A percentile compares a stretch with the other conserved stretches of the same genome.
phyloP scores from a whole-genome alignment of 1,284 basidiomycete genomes.

The Caloboletus inedulis region DNA sequence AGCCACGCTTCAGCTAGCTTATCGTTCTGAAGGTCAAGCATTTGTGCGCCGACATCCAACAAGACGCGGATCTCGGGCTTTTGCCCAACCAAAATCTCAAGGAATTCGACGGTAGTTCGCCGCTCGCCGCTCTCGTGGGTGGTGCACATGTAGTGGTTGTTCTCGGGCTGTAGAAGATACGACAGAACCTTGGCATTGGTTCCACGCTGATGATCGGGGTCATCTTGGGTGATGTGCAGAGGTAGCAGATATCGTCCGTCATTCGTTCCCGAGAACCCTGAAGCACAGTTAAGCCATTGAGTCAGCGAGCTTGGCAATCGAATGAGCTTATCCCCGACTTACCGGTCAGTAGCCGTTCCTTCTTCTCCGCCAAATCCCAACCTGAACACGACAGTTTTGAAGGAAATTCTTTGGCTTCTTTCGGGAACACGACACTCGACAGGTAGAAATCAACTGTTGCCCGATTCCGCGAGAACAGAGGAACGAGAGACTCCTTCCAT shows the following conservation, averaged over 20 bases:
- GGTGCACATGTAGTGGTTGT: conserved; percentile 37
- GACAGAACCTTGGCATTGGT: conserved; percentile 51
- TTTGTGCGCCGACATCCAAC: no score
- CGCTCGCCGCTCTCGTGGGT: conserved; percentile 20
- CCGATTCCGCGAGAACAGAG: conserved; percentile 38
- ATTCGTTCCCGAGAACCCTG: conserved; percentile 60
- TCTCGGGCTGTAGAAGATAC: conserved; percentile 45
- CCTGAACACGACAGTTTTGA: conserved; percentile 46
- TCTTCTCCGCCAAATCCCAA: conserved; percentile 50
- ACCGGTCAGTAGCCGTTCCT: conserved; percentile 27
- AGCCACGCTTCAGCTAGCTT: conserved; percentile 45
- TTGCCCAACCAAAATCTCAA: conserved; percentile 36
- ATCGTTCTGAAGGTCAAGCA: conserved; percentile 48
- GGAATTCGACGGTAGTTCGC: conserved; percentile 33
- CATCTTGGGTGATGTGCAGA: conserved; percentile 42
- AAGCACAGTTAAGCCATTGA: conserved; percentile 17
- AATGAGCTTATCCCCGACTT: neutral
- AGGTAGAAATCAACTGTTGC: conserved; percentile 50
- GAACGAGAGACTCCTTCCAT: conserved; percentile 31
- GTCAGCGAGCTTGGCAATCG: neutral
- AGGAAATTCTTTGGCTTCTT: conserved; percentile 45
- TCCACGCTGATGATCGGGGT: conserved; percentile 40
- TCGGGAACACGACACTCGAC: conserved; percentile 29
- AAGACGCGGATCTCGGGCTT: conserved; percentile 36
- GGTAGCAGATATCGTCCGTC: conserved; percentile 50